Evolutionary conservation across 2,329 filamentous ascomycete species (phyloP).

Genomic region (Colletotrichum ledebouriae): DNA sequence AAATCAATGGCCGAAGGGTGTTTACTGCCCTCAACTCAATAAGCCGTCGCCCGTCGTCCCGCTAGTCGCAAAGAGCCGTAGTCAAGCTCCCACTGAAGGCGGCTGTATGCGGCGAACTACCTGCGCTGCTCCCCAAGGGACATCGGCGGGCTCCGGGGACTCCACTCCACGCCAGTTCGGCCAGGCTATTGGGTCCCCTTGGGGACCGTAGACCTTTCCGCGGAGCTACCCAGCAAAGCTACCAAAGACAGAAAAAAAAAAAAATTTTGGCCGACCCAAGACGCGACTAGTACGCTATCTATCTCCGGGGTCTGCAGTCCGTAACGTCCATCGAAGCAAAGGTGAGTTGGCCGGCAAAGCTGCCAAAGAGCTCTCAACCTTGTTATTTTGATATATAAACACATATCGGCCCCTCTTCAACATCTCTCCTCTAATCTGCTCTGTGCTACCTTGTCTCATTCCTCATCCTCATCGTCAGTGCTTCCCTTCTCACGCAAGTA

Average conservation of each 20-base stretch:
- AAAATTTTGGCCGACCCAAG: conserved; percentile 34
- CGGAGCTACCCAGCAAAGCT: neutral
- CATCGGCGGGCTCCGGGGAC: conserved; percentile 51
- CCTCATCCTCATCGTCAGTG: conserved; percentile 13
- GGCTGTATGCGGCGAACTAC: conserved; percentile 40
- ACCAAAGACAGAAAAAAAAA: neutral
- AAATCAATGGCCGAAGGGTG: conserved; percentile 18
- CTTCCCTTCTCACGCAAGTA: conserved; percentile 3
- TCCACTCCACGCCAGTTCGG: conserved; percentile 40
- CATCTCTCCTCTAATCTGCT: conserved; percentile 5
- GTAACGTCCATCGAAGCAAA: conserved; percentile 34
- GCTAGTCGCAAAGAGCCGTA: conserved; percentile 34
- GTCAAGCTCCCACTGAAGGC: conserved; percentile 21
- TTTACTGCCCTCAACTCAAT: conserved; percentile 5
- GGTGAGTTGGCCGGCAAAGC: conserved; percentile 2
- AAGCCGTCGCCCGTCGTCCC: conserved; percentile 16
- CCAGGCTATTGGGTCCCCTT: conserved; percentile 25
- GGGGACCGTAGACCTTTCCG: neutral
- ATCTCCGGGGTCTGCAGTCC: conserved; percentile 32
- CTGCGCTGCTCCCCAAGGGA: conserved; percentile 42
- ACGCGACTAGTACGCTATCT: conserved; percentile 36
- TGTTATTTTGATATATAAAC: conserved; percentile 31
- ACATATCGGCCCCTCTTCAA: conserved; percentile 16
- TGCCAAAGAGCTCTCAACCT: conserved; percentile 30
- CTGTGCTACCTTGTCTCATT: conserved; percentile 22